Evolutionary conservation across 1,284 basidiomycete genomes (phyloP), one percentile per base, ranked within the genome.

Genomic region (Cutaneotrichosporon sp.): DNA sequence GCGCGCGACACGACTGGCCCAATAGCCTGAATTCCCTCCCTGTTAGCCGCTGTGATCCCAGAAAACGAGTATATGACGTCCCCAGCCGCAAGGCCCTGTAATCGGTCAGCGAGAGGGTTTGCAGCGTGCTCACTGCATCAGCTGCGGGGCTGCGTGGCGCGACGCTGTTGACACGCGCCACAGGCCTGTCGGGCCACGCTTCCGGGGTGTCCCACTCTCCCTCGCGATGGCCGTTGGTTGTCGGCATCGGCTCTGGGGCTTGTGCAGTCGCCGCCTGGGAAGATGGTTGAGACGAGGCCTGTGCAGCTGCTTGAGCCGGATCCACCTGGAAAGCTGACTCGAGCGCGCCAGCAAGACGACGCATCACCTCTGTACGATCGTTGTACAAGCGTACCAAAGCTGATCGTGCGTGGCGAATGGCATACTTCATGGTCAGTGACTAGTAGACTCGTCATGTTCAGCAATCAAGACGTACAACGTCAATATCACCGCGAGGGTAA

Each of bases 21-120:
- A 36, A 93, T 72, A 15, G 84, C 83, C 55, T 84, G 80, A 39
- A 92, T 69, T 14, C 60, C 61, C 17, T 59, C 63, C 20, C 52
- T 67, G 59, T 49, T 56, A 3, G 43, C 34, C 8, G 78, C 69
- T 8, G 81, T 83, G 48, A 91, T 74, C 35, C 77, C 75, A 0
- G 84, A 87, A 68, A 92, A 91, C 52, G 84, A 83, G 35, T 87
- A 63, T 37, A 91, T 77, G 22, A 87, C 76, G 70, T 90, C 90
- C 46, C 83, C 83, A 44, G 81, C 77, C 61, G 79, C 76, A 45
- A 91, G 74, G 18, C 84, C 86, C 89, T 91, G 55, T 12, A 10
- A 42, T 61, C 41, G 53, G 44, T 38, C 51, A 22, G 23, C 34
- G 26, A 46, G 23, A 52, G 22, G 22, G 44, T 15, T 23, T 17